Evolutionary conservation across 257 asterid species (phyloP).

Genomic region (Mentha longifolia): DNA sequence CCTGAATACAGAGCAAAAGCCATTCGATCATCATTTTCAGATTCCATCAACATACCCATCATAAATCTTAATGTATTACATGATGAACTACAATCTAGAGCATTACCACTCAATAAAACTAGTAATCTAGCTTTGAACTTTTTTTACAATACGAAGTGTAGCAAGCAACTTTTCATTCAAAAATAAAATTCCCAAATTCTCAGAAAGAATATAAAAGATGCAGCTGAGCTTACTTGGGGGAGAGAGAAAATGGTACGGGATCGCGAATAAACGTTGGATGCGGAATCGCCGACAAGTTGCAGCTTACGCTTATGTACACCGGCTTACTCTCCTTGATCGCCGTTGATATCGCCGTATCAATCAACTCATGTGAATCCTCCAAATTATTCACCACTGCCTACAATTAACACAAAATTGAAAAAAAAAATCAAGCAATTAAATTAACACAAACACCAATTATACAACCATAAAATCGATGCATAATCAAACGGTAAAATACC

Average conservation of each 20-base stretch:
- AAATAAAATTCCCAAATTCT: background rate
- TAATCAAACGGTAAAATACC: constrained; percentile 20
- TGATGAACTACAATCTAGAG: background rate
- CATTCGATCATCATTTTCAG: background rate
- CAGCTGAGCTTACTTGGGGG: constrained; percentile 38
- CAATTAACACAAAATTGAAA: background rate
- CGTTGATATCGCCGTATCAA: constrained; percentile 47
- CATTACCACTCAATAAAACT: background rate
- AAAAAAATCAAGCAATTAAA: background rate
- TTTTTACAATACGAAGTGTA: background rate
- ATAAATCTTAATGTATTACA: background rate
- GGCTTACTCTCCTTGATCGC: constrained; percentile 55
- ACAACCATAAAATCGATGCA: background rate
- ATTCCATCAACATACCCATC: background rate
- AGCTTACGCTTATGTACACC: constrained; percentile 45
- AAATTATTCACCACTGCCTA: constrained; percentile 51
- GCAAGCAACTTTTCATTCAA: background rate
- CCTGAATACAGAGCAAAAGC: constrained; percentile 33
- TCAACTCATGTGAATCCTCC: constrained; percentile 48
- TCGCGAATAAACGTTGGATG: constrained; percentile 45
- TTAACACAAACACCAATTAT: background rate
- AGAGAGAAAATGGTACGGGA: constrained; percentile 43
- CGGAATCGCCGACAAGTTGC: constrained; percentile 48
- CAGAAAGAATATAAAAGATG: background rate
- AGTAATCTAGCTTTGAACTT: background rate